Evolutionary conservation across 257 asterid genomes (phyloP), one percentile per base, ranked within the genome.

Genomic region (Vinca minor): DNA sequence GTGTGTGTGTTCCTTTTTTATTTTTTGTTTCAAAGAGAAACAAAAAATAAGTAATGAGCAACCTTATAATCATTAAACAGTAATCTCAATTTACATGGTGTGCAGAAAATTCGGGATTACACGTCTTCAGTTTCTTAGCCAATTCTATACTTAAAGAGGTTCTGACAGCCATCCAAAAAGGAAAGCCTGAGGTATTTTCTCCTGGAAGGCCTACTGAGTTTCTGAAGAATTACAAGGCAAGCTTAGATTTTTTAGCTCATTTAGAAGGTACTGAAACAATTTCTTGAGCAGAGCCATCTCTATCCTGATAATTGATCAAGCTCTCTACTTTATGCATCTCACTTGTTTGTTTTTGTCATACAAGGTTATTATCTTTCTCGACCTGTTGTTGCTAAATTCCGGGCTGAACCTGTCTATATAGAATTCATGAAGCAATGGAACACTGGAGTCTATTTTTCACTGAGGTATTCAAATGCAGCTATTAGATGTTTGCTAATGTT

Each of bases 401-500:
- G 97, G 23, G 79, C 82, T 44, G 95, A 93, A 74, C 80, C 82
- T 69, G 94, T 88, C 66, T 89, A 81, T 78, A 35, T 77, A 63
- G 98, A 89, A 71, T 93, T 93, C 79, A 79, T 87, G 85, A 93
- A 84, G 82, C 97, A 84, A 55, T 93, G 98, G 98, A 93, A 93
- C 59, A 79, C 78, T 63, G 96, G 96, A 69, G 95, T 93, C 73
- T 92, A 92, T 78, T 92, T 85, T 82, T 79, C 96, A 31, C 72
- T 92, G 81, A 93, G 95, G 95, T 90, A 73, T 34, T 60, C 52
- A 38, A 32, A 14, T 44, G 7, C 13, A 67, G 59, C 62, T 69
- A 10, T 56, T 13, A 46, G 34, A 63, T 35, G 28, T 4, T 29
- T 9, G 7, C 17, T 26, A 8, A 29, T 54, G 55, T 52, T 59